Conservation (phyloP, 306 rosid species). For the Datisca glomerata region DNA sequence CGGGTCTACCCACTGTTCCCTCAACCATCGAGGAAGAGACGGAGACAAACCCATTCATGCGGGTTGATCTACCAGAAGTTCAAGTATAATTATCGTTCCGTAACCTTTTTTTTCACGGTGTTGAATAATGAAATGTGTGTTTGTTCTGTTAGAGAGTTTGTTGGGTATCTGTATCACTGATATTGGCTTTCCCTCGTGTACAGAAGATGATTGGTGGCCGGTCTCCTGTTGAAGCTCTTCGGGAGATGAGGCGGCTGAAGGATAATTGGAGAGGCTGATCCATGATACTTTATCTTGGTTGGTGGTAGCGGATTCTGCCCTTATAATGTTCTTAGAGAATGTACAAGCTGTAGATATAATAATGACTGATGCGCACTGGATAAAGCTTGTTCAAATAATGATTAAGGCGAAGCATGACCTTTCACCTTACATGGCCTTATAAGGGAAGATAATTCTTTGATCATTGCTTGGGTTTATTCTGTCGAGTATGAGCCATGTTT, state of each 20-base stretch:
- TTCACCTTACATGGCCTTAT: too few relatives aligned
- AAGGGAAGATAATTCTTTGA: too few relatives aligned
- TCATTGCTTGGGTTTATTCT: too few relatives aligned
- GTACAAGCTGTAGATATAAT: too few relatives aligned
- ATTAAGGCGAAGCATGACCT: too few relatives aligned
- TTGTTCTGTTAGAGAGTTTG: too few relatives aligned
- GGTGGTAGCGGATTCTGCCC: background rate
- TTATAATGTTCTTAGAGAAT: background rate
- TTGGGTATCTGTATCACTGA: too few relatives aligned
- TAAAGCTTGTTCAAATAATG: too few relatives aligned
- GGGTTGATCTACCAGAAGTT: constrained; percentile 60
- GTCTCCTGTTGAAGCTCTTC: constrained; percentile 55
- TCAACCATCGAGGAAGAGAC: constrained; percentile 67
- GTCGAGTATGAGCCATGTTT: too few relatives aligned
- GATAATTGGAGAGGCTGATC: constrained; percentile 67
- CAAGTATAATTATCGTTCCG: constrained; percentile 34
- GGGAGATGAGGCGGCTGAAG: constrained; percentile 53
- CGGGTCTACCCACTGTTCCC: constrained; percentile 62
- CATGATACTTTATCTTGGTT: background rate
- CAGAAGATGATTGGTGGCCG: constrained; percentile 45
- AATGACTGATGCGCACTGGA: too few relatives aligned
- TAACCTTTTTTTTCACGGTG: too few relatives aligned
- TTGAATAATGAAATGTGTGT: too few relatives aligned
- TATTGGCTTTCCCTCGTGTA: background rate
- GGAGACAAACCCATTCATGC: constrained; percentile 73